Evolutionary conservation across 768 basidiomycete genomes (phyloP), one percentile per base, ranked within the genome.

Genomic region (Leccinum subgranulosum): DNA sequence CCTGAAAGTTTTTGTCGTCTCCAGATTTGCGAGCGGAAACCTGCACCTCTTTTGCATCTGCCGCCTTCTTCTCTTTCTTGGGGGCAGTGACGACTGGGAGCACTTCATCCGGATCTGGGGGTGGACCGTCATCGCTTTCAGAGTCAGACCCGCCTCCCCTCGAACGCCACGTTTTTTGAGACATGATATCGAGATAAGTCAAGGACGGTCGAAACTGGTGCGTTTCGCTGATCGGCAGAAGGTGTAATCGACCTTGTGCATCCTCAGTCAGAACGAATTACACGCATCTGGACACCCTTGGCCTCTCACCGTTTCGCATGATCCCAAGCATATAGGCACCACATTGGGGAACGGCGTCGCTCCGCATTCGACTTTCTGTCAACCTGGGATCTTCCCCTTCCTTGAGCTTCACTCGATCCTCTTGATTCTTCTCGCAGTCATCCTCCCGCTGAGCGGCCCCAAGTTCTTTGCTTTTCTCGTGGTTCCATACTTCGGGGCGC

Each of bases 171-270:
- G 71, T 76, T 75, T 87, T 90, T 36, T 84, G 84, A 23, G 85
- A 84, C 54, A 87, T 69, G 57, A 83, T 72, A 68, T 94, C 92
- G 60, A 94, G 77, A 73, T 94, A 90, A 17, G 88, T 90, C 62
- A 93, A 73, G 3, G 88, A 87, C 9, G 92, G 92, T 47, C 91
- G 85, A 62, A 94, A 79, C 69, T 94, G 92, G 66, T 92, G 88
- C 0, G 83, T 87, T 74, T 90, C 83, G 60, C 74, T 81, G 66
- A 94, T 82, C 39, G 90, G 89, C 67, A 93, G 86, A 15, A 94
- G 77, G 70, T 93, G 84, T 47, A 94, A 75, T 59, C 80, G 81
- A 34, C 87, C 91, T 71, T 90, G 57, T 17, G 33, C 45, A 31
- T 25, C 36, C 43, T 31, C 43, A 12, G 53, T 60, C 56, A 64